Evolutionary conservation across 164 flowering plant species (phyloP), one percentile per base, ranked within the genome.

Genomic region (Kalanchoe fedtschenkoi): DNA sequence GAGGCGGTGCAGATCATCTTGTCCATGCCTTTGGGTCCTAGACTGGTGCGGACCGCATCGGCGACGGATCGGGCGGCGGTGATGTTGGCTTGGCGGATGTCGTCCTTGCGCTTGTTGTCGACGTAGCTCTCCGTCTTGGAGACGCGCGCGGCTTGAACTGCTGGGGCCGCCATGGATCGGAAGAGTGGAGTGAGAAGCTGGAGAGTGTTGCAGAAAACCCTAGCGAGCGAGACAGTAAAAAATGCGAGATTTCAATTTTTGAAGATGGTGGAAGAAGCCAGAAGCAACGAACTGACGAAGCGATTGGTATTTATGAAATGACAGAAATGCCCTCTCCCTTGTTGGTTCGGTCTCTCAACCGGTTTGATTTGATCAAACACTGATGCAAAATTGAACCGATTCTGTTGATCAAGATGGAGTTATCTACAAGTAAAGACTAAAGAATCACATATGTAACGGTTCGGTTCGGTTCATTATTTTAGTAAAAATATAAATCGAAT

Each of bases 21-120:
- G 83, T 92, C 98, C 98, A 92, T 92, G 2, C 98, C 98, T 41
- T 84, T 84, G 34, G 98, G 97, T 1, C 97, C 96, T 19, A 92
- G 80, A 58, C 85, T 80, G 30, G 97, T 92, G 3, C 98, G 93
- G 54, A 89, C 90, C 39, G 95, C 91, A 41, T 86, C 84, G 22
- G 98, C 91, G 7, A 92, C 88, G 9, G 95, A 64, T 4, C 81
- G 70, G 1, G 90, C 95, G 0, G 97, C 83, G 34, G 67, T 32
- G 72, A 92, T 92, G 87, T 92, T 92, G 65, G 87, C 83, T 16
- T 65, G 76, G 6, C 98, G 93, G 71, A 89, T 67, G 72, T 92
- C 98, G 29, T 89, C 96, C 61, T 90, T 89, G 37, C 96, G 89
- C 71, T 92, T 92, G 82, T 86, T 92, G 86, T 92, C 98, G 24